Percentiles rank a stretch among this genome's conserved stretches.
phyloP scores from a whole-genome alignment of 2,329 filamentous ascomycete genomes.

The Neofusicoccum laricinum region DNA sequence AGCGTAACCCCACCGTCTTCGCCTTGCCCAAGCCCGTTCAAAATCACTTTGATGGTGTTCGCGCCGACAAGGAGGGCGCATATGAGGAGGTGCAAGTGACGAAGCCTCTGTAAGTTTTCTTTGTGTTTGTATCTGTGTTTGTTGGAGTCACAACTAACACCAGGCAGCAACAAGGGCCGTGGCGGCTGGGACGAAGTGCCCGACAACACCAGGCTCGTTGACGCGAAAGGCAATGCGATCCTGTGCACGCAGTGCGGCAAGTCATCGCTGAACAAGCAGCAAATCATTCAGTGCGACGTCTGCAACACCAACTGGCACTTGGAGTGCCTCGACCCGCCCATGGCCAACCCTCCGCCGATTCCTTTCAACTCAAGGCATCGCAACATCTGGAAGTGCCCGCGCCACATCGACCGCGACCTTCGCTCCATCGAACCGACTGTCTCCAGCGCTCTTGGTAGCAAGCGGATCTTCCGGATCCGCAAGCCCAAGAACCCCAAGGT shows the following conservation, averaged over 20 bases:
- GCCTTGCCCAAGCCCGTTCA: constrained; percentile 67
- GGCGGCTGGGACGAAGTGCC: constrained; percentile 40
- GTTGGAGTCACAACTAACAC: constrained; percentile 25
- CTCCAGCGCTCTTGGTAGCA: constrained; percentile 22
- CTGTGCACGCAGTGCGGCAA: constrained; percentile 75
- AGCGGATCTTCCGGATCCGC: constrained; percentile 35
- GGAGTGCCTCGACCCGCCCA: constrained; percentile 83
- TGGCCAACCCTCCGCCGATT: constrained; percentile 70
- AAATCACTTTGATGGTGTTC: constrained; percentile 75
- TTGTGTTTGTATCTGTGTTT: constrained; percentile 8
- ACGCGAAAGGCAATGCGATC: constrained; percentile 69
- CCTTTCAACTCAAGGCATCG: constrained; percentile 53
- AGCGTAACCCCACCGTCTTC: constrained; percentile 70
- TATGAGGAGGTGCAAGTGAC: constrained; percentile 62
- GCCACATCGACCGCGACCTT: constrained; percentile 77
- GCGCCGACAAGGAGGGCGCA: constrained; percentile 71
- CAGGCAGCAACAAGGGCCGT: constrained; percentile 35
- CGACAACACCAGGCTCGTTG: constrained; percentile 60
- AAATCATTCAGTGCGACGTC: constrained; percentile 82
- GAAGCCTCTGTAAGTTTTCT: constrained; percentile 20
- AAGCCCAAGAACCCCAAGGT: constrained; percentile 49
- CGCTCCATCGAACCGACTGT: constrained; percentile 43
- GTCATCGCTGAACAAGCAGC: constrained; percentile 60
- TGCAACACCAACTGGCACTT: constrained; percentile 86
- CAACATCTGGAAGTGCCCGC: constrained; percentile 80